These are phyloP conservation scores for Sugiyamaella smithiae DNA, from an alignment of 805 yeast genomes.

Conservation along the genomic window DNA sequence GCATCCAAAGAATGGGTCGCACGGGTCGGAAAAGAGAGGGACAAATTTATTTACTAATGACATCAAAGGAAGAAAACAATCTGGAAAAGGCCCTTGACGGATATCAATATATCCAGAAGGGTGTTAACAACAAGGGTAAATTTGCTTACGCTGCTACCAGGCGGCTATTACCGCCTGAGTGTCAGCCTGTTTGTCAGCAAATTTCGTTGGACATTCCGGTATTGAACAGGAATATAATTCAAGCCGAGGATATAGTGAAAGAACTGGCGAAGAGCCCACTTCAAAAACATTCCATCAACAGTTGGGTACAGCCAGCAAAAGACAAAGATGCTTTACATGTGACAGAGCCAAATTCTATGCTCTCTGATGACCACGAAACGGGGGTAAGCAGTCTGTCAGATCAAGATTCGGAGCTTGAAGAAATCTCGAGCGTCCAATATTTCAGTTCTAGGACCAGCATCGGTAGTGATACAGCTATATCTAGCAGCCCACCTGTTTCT, in stretches of 20 bases:
- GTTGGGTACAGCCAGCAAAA: background rate
- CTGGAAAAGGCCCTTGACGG: conserved; percentile 83
- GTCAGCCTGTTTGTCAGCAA: conserved; percentile 57
- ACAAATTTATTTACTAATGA: conserved; percentile 65
- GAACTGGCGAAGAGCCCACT: conserved; percentile 1
- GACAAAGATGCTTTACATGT: background rate
- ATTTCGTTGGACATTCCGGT: conserved; percentile 62
- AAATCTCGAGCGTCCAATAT: background rate
- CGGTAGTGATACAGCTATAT: background rate
- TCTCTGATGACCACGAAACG: background rate
- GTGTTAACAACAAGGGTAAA: conserved; percentile 39
- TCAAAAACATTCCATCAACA: too few relatives aligned
- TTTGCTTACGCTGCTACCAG: conserved; percentile 48
- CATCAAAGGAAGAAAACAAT: conserved; percentile 72
- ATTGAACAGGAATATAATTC: conserved; percentile 50
- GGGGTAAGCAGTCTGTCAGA: background rate
- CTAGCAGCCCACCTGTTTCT: conserved; percentile 3
- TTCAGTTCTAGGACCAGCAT: conserved; percentile 1
- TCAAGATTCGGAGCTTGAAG: background rate
- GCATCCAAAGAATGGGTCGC: conserved; percentile 94
- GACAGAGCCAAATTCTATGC: background rate
- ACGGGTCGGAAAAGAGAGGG: conserved; percentile 96
- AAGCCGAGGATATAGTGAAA: conserved; percentile 16
- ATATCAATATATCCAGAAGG: conserved; percentile 71
- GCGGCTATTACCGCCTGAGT: conserved; percentile 62